Evolutionary conservation across 441 rosid genomes (phyloP), one percentile per base, ranked within the genome.

Genomic region (Pelargonium myrrhifolium): DNA sequence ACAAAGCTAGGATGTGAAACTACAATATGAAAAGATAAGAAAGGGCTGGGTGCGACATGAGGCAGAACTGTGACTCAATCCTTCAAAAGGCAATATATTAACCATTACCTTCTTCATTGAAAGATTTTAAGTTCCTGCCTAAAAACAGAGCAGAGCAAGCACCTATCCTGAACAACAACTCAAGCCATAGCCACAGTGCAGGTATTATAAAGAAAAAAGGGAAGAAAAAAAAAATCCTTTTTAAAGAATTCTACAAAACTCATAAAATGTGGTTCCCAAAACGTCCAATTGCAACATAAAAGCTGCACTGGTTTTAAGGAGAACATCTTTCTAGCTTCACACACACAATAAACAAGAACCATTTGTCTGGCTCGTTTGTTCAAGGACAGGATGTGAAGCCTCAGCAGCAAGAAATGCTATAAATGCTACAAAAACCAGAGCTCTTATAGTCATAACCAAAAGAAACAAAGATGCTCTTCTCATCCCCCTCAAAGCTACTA

Each of bases 1-100:
- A 45, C 12, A 45, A 1, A 62, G 61, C 58, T 37, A 22, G 15
- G 45, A 58, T 35, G 73, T 70, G 71, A 79, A 72, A 77, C 80
- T 60, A 64, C 56, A 56, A 67, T 66, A 70, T 24, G 0, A 20
- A 9, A 18, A 1, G 2, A 28, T 4, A 28, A 4, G 31, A 28
- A 3, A 55, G 15, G 21, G 15, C 21, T 11, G 45, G 24, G 26
- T 18, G 18, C 14, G 14, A 8, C 1, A 24, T 26, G 15, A 67
- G 20, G 1, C 49, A 28, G 17, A 4, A 15, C 0, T 28, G 5
- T 31, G 21, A 14, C 49, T 65, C 47, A 4, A 20, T 12, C 39
- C 62, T 3, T 24, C 11, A 40, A 47, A 47, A 28, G 31, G 3
- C 3, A 28, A 3, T 6, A 47, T 17, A 47, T 14, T 1, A 14